These are phyloP conservation scores for Draba incana DNA, from an alignment of 345 rosid species.

Conservation along the genomic window DNA sequence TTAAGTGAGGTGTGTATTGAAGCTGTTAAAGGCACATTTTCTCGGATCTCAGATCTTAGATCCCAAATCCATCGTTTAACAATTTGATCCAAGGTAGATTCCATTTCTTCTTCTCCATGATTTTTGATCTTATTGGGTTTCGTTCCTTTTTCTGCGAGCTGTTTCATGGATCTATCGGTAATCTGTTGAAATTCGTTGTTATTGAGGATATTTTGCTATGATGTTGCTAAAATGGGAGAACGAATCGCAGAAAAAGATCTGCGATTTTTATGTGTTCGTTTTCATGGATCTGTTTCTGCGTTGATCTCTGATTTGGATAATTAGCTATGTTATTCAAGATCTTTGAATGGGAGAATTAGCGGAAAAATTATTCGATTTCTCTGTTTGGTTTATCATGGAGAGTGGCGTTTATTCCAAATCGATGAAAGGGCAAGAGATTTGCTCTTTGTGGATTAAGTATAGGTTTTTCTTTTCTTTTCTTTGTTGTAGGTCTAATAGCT, in stretches of 20 bases:
- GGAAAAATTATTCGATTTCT: background rate
- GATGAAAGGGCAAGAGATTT: background rate
- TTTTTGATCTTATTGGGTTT: conserved; percentile 9
- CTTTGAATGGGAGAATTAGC: background rate
- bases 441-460: too few species aligned
- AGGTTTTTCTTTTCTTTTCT: background rate
- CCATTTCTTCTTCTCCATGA: conserved; percentile 3
- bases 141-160: conserved; percentile 9
- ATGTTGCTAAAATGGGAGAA: conserved; percentile 7
- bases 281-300: conserved; percentile 31
- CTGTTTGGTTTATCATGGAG: conserved; percentile 9
- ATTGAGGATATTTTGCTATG: background rate
- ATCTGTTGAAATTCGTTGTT: conserved; percentile 7
- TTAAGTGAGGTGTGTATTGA: conserved; percentile 35
- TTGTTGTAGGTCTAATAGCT: conserved; percentile 30
- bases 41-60: conserved; percentile 51
- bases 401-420: background rate
- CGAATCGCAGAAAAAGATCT: conserved; percentile 21
- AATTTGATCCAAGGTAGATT: conserved; percentile 39
- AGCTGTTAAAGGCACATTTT: conserved; percentile 43
- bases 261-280: conserved; percentile 12
- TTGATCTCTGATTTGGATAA: background rate
- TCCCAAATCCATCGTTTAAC: conserved; percentile 16
- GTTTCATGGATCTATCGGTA: conserved; percentile 30
- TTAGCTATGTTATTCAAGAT: background rate